These are phyloP conservation scores for Artemisia tridentata DNA, from an alignment of 129 eudicot genomes.

Conservation along the genomic window DNA sequence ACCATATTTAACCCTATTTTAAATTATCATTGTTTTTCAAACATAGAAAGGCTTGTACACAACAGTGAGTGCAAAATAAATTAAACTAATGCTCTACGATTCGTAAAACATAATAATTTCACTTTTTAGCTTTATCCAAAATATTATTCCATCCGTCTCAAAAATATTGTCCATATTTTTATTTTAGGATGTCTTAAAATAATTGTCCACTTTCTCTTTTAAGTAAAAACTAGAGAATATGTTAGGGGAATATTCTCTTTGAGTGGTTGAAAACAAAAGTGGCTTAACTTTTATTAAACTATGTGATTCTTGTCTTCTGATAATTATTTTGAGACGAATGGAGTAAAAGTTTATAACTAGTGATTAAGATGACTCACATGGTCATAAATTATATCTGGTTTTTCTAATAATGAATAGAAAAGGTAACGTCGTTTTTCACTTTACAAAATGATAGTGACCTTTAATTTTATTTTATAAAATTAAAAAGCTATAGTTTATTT, in stretches of 20 bases:
- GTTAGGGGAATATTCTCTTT: no score
- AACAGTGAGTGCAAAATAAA: background rate
- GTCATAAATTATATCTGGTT: background rate
- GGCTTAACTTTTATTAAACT: no score
- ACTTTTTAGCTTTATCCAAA: constrained; percentile 10
- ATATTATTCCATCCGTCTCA: no score
- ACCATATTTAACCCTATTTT: background rate
- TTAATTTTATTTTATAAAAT: background rate
- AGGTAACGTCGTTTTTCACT: background rate
- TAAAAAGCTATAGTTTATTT: background rate
- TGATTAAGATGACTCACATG: background rate
- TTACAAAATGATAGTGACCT: background rate
- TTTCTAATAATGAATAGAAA: background rate
- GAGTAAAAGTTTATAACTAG: constrained; percentile 8
- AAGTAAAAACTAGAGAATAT: no score
- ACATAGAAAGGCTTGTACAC: background rate
- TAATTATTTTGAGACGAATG: no score
- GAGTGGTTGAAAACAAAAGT: no score
- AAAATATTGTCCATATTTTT: no score
- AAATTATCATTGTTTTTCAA: background rate
- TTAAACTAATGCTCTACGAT: constrained; percentile 14
- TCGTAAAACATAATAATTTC: background rate
- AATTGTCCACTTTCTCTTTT: no score
- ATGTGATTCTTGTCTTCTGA: no score
- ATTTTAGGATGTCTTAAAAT: no score